Percentiles rank a stretch among this genome's conserved stretches.
Conservation (phyloP, 305 asterid species). For the Solanum hybrid region DNA sequence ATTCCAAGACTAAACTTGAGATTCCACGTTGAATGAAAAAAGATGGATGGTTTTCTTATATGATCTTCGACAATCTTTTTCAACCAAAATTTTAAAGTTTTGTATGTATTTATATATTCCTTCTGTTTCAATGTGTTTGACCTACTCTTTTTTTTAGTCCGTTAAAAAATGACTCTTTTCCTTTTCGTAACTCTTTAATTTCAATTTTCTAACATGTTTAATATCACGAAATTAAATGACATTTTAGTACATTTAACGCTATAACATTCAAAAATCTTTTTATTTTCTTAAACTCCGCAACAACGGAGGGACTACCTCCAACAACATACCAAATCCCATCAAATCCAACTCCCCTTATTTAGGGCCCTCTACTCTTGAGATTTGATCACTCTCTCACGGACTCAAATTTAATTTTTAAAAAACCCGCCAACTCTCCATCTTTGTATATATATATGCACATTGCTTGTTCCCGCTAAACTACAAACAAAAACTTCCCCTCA, state of each 20-base stretch:
- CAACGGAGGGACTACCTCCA: neutral
- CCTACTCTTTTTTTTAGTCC: neutral
- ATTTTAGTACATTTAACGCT: no score
- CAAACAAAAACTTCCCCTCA: neutral
- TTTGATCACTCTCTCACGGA: neutral
- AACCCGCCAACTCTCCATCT: neutral
- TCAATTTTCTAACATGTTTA: neutral
- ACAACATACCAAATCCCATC: neutral
- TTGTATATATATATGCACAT: neutral
- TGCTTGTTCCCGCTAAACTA: neutral
- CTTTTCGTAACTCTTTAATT: neutral
- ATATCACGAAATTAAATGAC: no score
- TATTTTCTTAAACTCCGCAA: no score
- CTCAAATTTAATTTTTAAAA: neutral
- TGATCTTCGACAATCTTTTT: neutral
- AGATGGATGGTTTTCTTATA: neutral
- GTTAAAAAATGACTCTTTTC: accelerated
- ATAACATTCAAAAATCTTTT: no score
- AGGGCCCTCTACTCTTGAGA: neutral
- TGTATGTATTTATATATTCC: no score
- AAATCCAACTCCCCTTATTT: neutral
- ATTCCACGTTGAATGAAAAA: neutral
- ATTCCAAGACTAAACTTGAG: neutral
- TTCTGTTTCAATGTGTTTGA: neutral
- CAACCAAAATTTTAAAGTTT: neutral